Conservation (phyloP, 257 asterid species). For the Marsdenia floribunda region DNA sequence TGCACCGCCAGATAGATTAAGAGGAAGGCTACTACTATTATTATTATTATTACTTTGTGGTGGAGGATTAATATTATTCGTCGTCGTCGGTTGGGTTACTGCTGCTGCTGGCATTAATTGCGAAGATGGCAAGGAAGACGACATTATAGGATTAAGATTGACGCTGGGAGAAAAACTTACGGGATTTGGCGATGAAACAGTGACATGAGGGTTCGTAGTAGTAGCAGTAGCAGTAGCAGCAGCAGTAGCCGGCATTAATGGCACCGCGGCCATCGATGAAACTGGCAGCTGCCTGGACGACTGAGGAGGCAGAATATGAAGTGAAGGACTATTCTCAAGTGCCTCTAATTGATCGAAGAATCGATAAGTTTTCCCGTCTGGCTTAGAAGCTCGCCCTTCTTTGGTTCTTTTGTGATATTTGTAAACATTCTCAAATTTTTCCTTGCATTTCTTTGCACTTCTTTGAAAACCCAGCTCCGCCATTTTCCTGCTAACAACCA, state of each 20-base stretch:
- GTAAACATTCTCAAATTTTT: conserved; percentile 88
- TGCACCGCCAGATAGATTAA: conserved; percentile 5
- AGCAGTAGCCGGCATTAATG: conserved; percentile 11
- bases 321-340: conserved; percentile 39
- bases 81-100: conserved; percentile 12
- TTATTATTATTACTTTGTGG: background rate
- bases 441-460: conserved; percentile 83
- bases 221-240: conserved; percentile 14
- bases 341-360: conserved; percentile 89
- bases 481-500: conserved; percentile 64
- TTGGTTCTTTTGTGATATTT: conserved; percentile 87
- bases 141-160: conserved; percentile 12
- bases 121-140: conserved; percentile 29
- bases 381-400: conserved; percentile 77
- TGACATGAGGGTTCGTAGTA: conserved; percentile 22
- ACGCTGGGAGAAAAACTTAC: conserved; percentile 21
- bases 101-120: conserved; percentile 17
- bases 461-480: conserved; percentile 84
- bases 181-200: conserved; percentile 54
- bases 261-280: conserved; percentile 11
- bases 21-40: background rate
- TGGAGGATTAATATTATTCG: conserved; percentile 20
- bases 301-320: conserved; percentile 34
- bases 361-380: conserved; percentile 79
- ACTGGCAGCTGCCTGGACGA: conserved; percentile 28